Conservation (phyloP, 2,329 filamentous ascomycete genomes). For the Polychaeton citri region DNA sequence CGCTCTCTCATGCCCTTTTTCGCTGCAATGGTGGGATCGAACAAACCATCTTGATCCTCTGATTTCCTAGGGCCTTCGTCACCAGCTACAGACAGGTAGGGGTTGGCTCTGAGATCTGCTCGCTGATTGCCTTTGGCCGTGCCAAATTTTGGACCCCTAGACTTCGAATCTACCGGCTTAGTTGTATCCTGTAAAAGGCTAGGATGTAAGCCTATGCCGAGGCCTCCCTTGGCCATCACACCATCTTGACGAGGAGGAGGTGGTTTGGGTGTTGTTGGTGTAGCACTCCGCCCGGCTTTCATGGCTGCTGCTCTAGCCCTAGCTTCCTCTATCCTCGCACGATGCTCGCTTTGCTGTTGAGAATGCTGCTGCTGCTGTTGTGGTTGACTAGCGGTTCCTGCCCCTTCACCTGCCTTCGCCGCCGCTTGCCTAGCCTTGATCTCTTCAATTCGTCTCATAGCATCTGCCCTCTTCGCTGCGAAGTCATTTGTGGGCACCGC, state of each 20-base stretch:
- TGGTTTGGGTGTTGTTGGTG: constrained; percentile 14
- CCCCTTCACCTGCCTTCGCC: constrained; percentile 4
- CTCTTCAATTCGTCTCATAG: constrained; percentile 20
- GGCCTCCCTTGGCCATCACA: constrained; percentile 46
- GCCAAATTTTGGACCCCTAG: constrained; percentile 37
- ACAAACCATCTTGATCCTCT: constrained; percentile 59
- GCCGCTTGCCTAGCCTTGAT: constrained; percentile 20
- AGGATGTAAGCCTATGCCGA: constrained; percentile 66
- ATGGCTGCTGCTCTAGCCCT: constrained; percentile 12
- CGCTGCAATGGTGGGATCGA: constrained; percentile 53
- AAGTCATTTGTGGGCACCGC: constrained; percentile 9
- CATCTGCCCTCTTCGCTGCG: constrained; percentile 16
- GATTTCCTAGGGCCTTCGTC: constrained; percentile 36
- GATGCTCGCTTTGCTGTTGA: neutral
- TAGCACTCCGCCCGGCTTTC: constrained; percentile 5
- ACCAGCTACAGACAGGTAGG: constrained; percentile 25
- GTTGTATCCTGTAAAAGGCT: constrained; percentile 45
- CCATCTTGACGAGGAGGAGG: constrained; percentile 35
- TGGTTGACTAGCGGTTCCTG: constrained; percentile 5
- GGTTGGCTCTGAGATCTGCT: constrained; percentile 29
- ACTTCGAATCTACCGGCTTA: constrained; percentile 21
- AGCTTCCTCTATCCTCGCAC: constrained; percentile 8
- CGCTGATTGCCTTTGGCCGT: constrained; percentile 43
- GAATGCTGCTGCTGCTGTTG: constrained; percentile 6
- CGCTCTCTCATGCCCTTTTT: constrained; percentile 47